These are phyloP conservation scores for Vitis riparia DNA, from an alignment of 164 flowering plant genomes.

Conservation along the genomic window DNA sequence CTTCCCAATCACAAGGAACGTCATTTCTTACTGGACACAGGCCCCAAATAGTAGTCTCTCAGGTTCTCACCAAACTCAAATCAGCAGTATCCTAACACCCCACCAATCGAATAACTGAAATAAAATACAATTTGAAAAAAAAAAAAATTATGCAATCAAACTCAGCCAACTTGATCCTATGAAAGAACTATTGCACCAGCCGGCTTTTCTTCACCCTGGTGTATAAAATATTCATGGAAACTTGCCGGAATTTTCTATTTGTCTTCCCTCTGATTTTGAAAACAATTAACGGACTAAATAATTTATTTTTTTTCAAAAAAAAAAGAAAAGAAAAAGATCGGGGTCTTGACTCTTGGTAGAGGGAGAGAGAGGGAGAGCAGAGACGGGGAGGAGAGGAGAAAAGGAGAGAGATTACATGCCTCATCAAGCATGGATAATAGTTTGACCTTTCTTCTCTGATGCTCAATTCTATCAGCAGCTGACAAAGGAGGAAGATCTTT, in stretches of 20 bases:
- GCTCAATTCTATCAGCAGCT: constrained; percentile 70
- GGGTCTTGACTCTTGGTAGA: constrained; percentile 8
- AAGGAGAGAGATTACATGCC: constrained; percentile 53
- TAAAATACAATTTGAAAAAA: neutral
- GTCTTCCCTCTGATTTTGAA: constrained; percentile 5
- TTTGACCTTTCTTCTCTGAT: constrained; percentile 87
- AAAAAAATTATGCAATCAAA: neutral
- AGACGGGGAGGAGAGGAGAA: constrained; percentile 15
- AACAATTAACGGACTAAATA: neutral
- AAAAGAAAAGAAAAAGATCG: neutral
- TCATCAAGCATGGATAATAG: constrained; percentile 87
- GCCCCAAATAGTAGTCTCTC: constrained; percentile 5
- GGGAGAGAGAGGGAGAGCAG: constrained; percentile 5
- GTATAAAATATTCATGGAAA: constrained; percentile 1
- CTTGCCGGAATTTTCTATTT: constrained; percentile 23
- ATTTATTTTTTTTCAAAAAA: neutral
- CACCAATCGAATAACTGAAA: constrained; percentile 3
- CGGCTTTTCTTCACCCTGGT: constrained; percentile 26
- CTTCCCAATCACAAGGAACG: constrained; percentile 20
- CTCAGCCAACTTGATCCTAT: constrained; percentile 22
- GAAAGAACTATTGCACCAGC: constrained; percentile 23
- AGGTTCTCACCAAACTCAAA: constrained; percentile 14
- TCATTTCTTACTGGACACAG: constrained; percentile 16
- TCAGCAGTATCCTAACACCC: constrained; percentile 1
- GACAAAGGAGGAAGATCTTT: constrained; percentile 65